Conservation (phyloP, 352 stramenopile species). For the Pythium folliculosum region DNA sequence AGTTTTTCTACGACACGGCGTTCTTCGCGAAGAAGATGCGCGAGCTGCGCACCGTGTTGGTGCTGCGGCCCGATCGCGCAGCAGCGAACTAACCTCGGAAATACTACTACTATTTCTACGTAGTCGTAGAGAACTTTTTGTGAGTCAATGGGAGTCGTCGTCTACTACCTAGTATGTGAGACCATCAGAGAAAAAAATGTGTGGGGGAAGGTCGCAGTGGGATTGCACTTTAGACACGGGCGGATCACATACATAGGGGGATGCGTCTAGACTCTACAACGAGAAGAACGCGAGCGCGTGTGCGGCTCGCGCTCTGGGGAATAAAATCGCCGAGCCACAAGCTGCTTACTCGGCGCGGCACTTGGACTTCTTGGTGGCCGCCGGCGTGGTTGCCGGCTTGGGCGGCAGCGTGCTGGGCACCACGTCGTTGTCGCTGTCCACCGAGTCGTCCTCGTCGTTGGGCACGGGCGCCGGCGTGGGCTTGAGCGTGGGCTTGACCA, state of each 20-base stretch:
- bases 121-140: no score
- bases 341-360: constrained; percentile 4
- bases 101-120: no score
- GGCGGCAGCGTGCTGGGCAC: constrained; percentile 1
- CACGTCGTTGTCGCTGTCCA: not conserved
- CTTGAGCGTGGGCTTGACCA: not conserved
- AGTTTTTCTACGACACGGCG: constrained; percentile 65
- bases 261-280: no score
- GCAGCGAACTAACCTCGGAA: no score
- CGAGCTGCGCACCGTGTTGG: constrained; percentile 30
- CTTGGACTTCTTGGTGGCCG: constrained; percentile 9
- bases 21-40: constrained; percentile 70
- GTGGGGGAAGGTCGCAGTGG: no score
- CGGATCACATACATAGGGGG: no score
- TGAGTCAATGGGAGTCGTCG: no score
- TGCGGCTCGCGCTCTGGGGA: no score
- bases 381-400: not conserved
- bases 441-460: constrained; percentile 15
- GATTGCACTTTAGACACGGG: no score
- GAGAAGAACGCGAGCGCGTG: no score
- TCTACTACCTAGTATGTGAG: no score
- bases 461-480: constrained; percentile 7
- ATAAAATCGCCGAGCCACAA: not conserved
- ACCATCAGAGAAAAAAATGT: no score
- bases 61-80: not conserved